Base-by-base conservation (phyloP, 2,329 filamentous ascomycete genomes). In the Colletotrichum abscissum region DNA sequence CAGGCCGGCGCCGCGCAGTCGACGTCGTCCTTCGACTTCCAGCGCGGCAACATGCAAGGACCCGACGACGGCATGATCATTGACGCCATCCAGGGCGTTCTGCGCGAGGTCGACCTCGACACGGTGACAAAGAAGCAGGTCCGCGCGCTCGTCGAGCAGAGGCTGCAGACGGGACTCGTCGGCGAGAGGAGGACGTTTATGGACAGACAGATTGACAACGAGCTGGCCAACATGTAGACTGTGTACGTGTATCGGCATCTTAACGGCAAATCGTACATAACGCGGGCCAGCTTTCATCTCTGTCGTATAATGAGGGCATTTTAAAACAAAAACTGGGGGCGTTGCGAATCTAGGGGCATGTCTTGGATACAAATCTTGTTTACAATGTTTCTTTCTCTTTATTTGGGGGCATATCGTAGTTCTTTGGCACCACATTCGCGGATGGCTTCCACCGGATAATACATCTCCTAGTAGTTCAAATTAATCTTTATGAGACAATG, bases 81-180 rank as follows among this genome's bases (percentile, higher is more conserved):
- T 22, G 94, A 97, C 74, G 93, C 94, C 1, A 96, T 98, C 75
- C 93, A 95, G 79, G 87, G 89, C 63, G 97, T 97, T 78, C 87
- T 99, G 75, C 85, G 88, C 19, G 96, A 98, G 79, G 95, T 98
- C 0, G 96, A 99, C 82, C 88, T 99, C 55, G 97, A 99, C 81
- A 96, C 90, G n/a, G 94, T 98, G 60, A 99, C 97, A 7, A 99
- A 98, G 91, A 99, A 99, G 86, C 96, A 98, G 85, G 93, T 97
- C 69, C 90, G 94, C 63, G 95, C 94, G 4, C 88, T 98, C 57
- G 95, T 98, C 14, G 97, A 99, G 85, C 95, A 98, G 86, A 91
- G 95, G 78, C 85, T 99, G 75, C 96, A 98, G 85, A 96, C 94
- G 5, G 95, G 98, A 81, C 88, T 98, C 71, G 88, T 90, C 0